Evolutionary conservation across 2,329 filamentous ascomycete genomes (phyloP).

Genomic region (Aulographum hederae): DNA sequence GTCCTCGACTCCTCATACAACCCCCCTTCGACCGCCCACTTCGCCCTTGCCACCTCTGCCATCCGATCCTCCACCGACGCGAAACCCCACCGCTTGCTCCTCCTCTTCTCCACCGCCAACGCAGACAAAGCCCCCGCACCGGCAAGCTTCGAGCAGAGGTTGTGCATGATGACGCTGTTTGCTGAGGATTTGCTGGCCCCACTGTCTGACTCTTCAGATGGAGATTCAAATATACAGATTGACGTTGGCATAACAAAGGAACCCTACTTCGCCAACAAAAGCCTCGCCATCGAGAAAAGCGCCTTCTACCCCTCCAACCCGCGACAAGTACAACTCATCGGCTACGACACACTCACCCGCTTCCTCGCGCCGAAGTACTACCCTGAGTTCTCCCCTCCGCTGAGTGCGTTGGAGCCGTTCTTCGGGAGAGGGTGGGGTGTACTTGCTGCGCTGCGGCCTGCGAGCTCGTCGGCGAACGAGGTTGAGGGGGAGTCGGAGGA

Average conservation of each 20-base stretch:
- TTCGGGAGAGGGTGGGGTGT: constrained; percentile 40
- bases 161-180: constrained; percentile 56
- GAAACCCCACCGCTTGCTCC: constrained; percentile 29
- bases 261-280: constrained; percentile 61
- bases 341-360: constrained; percentile 59
- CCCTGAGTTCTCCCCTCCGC: constrained; percentile 23
- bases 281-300: constrained; percentile 32
- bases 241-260: constrained; percentile 55
- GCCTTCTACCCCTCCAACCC: constrained; percentile 19
- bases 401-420: constrained; percentile 41
- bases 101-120: constrained; percentile 45
- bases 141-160: constrained; percentile 45
- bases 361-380: constrained; percentile 62
- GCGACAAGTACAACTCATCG: constrained; percentile 48
- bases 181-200: constrained; percentile 31
- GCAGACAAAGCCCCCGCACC: constrained; percentile 49
- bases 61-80: constrained; percentile 13
- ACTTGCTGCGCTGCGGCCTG: constrained; percentile 42
- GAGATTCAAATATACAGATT: constrained; percentile 15
- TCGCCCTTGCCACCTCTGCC: constrained; percentile 29
- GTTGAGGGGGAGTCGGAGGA: constrained; percentile 22
- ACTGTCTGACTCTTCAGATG: constrained; percentile 5
- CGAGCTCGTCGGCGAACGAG: constrained; percentile 11
- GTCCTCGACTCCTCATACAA: constrained; percentile 51
- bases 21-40: constrained; percentile 41